Conservation (phyloP, 2,329 filamentous ascomycete species). For the Hysterium pulicare region DNA sequence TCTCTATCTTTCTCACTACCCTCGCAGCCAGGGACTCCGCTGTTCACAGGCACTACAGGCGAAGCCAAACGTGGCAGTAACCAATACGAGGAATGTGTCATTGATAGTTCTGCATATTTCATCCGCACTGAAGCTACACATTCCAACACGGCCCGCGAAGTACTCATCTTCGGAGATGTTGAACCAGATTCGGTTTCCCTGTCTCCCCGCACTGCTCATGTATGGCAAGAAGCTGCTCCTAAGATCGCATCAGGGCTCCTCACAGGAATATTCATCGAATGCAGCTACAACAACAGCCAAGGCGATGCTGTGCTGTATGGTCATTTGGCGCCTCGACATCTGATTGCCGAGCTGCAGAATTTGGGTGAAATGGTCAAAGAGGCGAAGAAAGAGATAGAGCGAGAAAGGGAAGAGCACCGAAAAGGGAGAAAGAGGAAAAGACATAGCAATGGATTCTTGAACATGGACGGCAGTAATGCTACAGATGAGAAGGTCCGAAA, state of each 20-base stretch:
- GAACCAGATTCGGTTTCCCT: conserved; percentile 86
- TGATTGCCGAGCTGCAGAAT: conserved; percentile 72
- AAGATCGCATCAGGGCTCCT: conserved; percentile 73
- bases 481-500: conserved; percentile 1
- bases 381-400: conserved; percentile 36
- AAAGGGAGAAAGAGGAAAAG: conserved; percentile 64
- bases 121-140: conserved; percentile 64
- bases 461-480: conserved; percentile 12
- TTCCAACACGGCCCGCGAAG: conserved; percentile 52
- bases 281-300: conserved; percentile 82
- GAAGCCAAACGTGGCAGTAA: conserved; percentile 13
- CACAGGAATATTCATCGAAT: conserved; percentile 88
- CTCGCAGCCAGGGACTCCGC: conserved; percentile 35
- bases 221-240: conserved; percentile 86
- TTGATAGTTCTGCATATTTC: conserved; percentile 91
- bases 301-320: conserved; percentile 78
- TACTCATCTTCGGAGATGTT: conserved; percentile 93
- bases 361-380: conserved; percentile 70
- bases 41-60: conserved; percentile 14
- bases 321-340: conserved; percentile 78
- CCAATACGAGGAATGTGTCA: conserved; percentile 56
- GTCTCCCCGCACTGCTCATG: conserved; percentile 71
- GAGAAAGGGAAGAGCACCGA: conserved; percentile 27
- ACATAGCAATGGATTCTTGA: conserved; percentile 35
- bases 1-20: conserved; percentile 34